Percentiles rank a stretch among this genome's conserved stretches.
These are phyloP conservation scores for Dicorynia guianensis DNA, from an alignment of 306 rosid genomes.

Conservation along the genomic window DNA sequence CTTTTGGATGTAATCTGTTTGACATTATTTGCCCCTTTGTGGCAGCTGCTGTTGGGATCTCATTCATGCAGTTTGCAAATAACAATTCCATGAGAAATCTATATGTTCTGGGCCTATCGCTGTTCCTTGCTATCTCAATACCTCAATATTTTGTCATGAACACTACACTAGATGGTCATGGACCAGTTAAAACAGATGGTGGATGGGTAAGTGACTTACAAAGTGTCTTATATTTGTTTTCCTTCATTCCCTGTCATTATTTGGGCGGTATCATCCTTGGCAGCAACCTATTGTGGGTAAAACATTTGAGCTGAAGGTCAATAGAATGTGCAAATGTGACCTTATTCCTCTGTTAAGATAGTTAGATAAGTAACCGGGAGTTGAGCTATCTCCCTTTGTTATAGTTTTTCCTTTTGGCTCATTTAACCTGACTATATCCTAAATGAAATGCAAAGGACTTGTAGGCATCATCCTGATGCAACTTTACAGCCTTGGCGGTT, in stretches of 20 bases:
- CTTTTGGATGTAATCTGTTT: background rate
- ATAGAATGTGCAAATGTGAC: background rate
- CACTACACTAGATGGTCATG: conserved; percentile 53
- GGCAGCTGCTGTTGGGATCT: conserved; percentile 70
- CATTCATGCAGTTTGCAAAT: conserved; percentile 41
- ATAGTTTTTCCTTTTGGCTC: too few relatives aligned
- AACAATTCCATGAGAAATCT: conserved; percentile 65
- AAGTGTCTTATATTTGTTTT: background rate
- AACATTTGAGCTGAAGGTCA: background rate
- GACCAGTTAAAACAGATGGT: conserved; percentile 72
- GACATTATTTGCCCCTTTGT: background rate
- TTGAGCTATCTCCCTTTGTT: too few relatives aligned
- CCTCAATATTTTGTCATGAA: conserved; percentile 60
- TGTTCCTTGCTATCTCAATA: conserved; percentile 69
- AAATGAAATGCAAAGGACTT: background rate
- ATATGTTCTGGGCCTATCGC: conserved; percentile 58
- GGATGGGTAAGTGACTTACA: conserved; percentile 79
- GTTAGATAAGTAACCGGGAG: background rate
- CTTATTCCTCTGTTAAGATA: background rate
- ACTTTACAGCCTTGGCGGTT: background rate
- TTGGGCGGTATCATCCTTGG: background rate
- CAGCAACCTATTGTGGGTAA: background rate
- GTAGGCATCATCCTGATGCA: background rate
- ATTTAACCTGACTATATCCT: too few relatives aligned
- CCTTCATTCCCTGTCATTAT: background rate